Conservation (phyloP, 805 yeast genomes). For the Candida vaughaniae region DNA sequence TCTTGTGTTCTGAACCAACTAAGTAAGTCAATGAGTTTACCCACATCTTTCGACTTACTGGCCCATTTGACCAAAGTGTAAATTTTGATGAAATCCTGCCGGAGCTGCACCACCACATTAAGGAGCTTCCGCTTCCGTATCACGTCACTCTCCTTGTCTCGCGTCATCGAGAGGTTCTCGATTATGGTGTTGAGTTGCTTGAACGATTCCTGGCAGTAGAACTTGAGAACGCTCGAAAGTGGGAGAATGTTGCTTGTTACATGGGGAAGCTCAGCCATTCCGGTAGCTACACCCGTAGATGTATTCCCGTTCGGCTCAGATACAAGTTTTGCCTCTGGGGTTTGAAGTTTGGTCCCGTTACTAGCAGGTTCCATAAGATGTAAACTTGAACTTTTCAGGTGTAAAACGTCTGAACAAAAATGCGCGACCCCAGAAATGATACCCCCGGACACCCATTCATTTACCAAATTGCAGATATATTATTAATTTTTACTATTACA, state of each 20-base stretch:
- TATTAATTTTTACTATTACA: no score
- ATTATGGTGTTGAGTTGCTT: constrained; percentile 60
- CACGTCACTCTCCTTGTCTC: constrained; percentile 50
- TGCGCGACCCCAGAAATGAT: no score
- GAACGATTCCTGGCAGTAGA: constrained; percentile 60
- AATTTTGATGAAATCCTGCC: constrained; percentile 81
- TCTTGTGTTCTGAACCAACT: constrained; percentile 86
- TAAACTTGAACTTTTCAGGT: no score
- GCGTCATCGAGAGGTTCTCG: constrained; percentile 52
- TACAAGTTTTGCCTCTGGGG: no score
- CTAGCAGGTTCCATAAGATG: no score
- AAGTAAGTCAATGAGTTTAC: constrained; percentile 76
- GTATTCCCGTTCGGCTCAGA: no score
- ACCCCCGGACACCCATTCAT: no score
- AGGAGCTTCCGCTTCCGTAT: constrained; percentile 68
- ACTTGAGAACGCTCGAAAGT: constrained; percentile 55
- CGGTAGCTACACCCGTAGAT: constrained; percentile 1
- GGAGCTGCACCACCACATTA: constrained; percentile 62
- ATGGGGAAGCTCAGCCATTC: constrained; percentile 54
- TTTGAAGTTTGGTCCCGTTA: background rate
- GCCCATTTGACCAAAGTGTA: constrained; percentile 92
- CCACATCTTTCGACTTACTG: constrained; percentile 65
- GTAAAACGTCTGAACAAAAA: no score
- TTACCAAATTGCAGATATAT: no score
- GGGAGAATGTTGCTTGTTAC: constrained; percentile 70